A percentile compares a stretch with the other conserved stretches of the same genome.
These are phyloP conservation scores for Cetraspora pellucida DNA, from an alignment of 192 early-diverging fungal genomes.

Conservation along the genomic window DNA sequence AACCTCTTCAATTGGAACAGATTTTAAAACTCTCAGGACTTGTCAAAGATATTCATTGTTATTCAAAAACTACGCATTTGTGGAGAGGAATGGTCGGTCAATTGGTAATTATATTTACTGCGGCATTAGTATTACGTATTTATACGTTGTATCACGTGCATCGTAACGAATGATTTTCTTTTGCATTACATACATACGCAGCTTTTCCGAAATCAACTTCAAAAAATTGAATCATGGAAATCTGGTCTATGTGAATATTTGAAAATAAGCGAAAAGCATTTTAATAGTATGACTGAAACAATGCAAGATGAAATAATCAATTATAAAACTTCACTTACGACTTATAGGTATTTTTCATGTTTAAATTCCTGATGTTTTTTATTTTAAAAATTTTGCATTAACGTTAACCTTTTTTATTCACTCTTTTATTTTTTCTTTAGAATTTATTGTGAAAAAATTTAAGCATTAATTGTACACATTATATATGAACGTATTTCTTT, in stretches of 20 bases:
- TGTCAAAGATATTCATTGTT: background rate
- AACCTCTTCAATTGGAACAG: background rate
- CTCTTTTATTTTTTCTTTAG: too few species aligned
- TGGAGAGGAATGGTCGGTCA: background rate
- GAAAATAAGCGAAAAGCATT: background rate
- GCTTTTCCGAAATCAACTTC: constrained; percentile 7
- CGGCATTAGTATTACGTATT: background rate
- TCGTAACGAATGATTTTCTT: background rate
- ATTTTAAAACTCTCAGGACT: background rate
- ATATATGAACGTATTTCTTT: too few species aligned
- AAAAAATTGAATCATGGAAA: background rate
- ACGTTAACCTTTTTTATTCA: too few species aligned
- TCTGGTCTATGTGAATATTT: background rate
- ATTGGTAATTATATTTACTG: background rate
- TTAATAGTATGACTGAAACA: background rate
- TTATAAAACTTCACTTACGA: background rate
- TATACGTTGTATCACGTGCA: background rate
- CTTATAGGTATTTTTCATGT: background rate
- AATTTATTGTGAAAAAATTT: too few species aligned
- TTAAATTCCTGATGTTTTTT: too few species aligned
- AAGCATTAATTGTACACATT: too few species aligned
- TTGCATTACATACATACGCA: too few species aligned
- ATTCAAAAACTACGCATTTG: background rate
- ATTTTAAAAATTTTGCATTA: too few species aligned
- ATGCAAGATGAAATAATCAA: background rate